Evolutionary conservation across 108 stramenopile species (phyloP), one percentile per base, ranked within the genome.

Genomic region (Discostella pseudostelligera): DNA sequence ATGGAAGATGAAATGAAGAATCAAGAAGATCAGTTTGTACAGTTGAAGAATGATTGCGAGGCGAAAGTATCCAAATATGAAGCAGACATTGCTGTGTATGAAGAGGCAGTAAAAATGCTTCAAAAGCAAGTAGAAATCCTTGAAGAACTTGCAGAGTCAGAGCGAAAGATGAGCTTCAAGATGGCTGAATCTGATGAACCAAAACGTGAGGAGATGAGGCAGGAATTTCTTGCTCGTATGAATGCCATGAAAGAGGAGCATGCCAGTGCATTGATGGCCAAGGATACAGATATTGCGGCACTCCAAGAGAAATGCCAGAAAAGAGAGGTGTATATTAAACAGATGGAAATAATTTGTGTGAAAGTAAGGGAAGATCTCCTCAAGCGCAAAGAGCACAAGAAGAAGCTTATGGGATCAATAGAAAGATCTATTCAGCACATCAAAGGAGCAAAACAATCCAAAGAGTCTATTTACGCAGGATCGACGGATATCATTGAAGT

Each of bases 91-190:
- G 46, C 28, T 36, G 67, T 76, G 14, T 76, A 76, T 17, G 56
- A 76, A 42, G 75, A 76, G 19, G 67, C 75, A 13, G 69, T 76
- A 37, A 63, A 65, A 36, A 63, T 68, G 56, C 50, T 76, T 9
- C 75, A 69, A 54, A 45, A 76, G n/a, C 68, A 69, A 49, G 39
- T 69, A 14, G 68, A 58, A 25, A 21, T 65, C 39, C 39, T 65
- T 39, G 48, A 65, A 17, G 51, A 35, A 11, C 37, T 51, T 13
- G 63, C 51, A 0, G 62, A 64, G 7, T 51, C 50, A 11, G 6
- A 22, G 51, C 22, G 63, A 53, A n/a, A 54, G 39, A 65, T 53
- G 51, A n/a, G 32, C 32, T 32, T 10, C 48, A 8, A 22, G 35
- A 37, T 21, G 25, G 16, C 21, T 35, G 40, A 65, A 53, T 13